Evolutionary conservation across 1,284 basidiomycete genomes (phyloP).

Genomic region (Malassezia caprae): DNA sequence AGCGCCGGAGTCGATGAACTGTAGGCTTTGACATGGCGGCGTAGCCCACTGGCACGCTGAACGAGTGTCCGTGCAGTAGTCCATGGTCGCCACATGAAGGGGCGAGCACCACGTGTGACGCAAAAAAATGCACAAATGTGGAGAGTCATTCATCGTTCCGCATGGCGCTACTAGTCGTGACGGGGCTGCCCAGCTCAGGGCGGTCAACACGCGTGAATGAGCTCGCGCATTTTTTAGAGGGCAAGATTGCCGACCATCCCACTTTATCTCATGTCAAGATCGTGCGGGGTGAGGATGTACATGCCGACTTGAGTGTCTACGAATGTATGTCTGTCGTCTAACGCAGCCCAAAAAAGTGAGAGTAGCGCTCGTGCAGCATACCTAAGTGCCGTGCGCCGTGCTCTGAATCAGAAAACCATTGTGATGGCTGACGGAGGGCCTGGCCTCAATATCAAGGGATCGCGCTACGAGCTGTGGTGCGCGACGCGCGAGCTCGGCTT

Average conservation of each 20-base stretch:
- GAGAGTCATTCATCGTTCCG: not conserved
- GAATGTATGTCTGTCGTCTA: slow-evolving; percentile 6
- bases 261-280: slow-evolving; percentile 52
- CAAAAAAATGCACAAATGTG: not conserved
- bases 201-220: slow-evolving; percentile 67
- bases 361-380: slow-evolving; percentile 77
- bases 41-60: not conserved
- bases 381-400: slow-evolving; percentile 73
- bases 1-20: not conserved
- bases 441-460: slow-evolving; percentile 88
- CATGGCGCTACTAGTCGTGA: slow-evolving; percentile 88
- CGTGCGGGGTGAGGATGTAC: slow-evolving; percentile 68
- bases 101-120: not conserved
- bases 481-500: slow-evolving; percentile 78
- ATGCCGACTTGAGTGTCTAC: slow-evolving; percentile 61
- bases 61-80: not conserved
- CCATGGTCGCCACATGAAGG: not conserved
- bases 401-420: slow-evolving; percentile 63
- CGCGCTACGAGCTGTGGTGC: slow-evolving; percentile 94
- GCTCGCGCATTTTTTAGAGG: slow-evolving; percentile 58
- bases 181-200: slow-evolving; percentile 80
- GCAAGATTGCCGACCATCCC: slow-evolving; percentile 53
- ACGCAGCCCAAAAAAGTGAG: slow-evolving; percentile 66
- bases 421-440: slow-evolving; percentile 68
- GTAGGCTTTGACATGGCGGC: not conserved